Percentiles rank a stretch among this genome's conserved stretches.
phyloP scores from a whole-genome alignment of 169 alveolate genomes.

The Plasmodium gonderi region DNA sequence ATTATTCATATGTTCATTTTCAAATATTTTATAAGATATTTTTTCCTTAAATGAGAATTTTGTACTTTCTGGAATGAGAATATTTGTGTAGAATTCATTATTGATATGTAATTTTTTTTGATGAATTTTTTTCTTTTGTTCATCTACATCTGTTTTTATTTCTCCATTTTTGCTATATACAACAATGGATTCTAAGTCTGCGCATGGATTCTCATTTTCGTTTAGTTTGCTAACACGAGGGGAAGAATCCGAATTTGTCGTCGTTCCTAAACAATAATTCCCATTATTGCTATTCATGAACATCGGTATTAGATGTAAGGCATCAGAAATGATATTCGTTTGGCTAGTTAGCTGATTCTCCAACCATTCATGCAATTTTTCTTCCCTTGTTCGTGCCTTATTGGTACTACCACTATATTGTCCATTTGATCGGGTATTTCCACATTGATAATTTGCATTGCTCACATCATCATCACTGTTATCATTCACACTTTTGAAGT shows the following conservation, averaged over 20 bases:
- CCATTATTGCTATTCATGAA: not conserved
- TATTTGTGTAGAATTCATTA: not conserved
- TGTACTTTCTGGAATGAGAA: not conserved
- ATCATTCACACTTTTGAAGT: no score
- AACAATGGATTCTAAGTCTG: not conserved
- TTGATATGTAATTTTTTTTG: not conserved
- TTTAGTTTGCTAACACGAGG: no score
- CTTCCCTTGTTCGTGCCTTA: slow-evolving; percentile 43
- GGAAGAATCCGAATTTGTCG: no score
- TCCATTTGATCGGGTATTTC: not conserved
- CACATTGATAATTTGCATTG: no score
- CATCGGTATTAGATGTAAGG: slow-evolving; percentile 23
- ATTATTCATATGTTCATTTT: not conserved
- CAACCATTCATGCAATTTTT: slow-evolving; percentile 61
- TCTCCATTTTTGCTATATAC: not conserved
- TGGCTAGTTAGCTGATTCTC: slow-evolving; percentile 29
- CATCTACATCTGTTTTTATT: no score
- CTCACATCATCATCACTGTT: no score
- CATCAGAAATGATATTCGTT: slow-evolving; percentile 44
- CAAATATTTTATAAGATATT: slow-evolving; percentile 10
- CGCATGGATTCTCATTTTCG: not conserved
- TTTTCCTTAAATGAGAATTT: slow-evolving; percentile 24
- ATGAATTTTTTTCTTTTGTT: not conserved
- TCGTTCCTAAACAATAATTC: no score
- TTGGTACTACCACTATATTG: not conserved